phyloP scores from a whole-genome alignment of 2,329 filamentous ascomycete species.

The Cladobotryum mycophilum region DNA sequence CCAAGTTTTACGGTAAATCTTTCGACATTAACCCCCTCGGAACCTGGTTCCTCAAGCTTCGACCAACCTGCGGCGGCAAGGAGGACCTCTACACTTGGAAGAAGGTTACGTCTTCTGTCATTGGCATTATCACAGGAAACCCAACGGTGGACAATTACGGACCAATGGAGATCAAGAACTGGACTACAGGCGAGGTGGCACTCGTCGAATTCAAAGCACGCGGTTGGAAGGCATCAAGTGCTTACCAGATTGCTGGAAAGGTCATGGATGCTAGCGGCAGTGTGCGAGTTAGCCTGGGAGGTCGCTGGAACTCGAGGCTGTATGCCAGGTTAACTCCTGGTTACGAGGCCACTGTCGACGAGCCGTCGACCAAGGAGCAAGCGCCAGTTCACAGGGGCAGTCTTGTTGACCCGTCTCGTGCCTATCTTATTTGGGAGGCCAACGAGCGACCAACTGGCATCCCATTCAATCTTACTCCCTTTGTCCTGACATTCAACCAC shows the following conservation, averaged over 20 bases:
- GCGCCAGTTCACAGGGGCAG: conserved; percentile 40
- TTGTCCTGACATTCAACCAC: conserved; percentile 90
- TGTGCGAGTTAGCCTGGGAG: conserved; percentile 82
- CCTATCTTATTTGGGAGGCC: conserved; percentile 89
- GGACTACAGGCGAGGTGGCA: conserved; percentile 89
- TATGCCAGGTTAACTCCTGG: conserved; percentile 91
- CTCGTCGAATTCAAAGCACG: conserved; percentile 88
- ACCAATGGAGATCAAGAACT: conserved; percentile 94
- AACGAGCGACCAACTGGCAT: conserved; percentile 74
- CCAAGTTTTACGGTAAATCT: conserved; percentile 95
- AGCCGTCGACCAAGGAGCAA: conserved; percentile 34
- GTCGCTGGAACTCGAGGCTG: conserved; percentile 95
- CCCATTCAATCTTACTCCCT: conserved; percentile 95
- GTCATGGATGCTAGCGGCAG: conserved; percentile 73
- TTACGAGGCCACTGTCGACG: conserved; percentile 68
- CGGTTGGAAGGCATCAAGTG: conserved; percentile 91
- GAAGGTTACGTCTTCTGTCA: conserved; percentile 95
- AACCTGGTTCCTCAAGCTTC: conserved; percentile 90
- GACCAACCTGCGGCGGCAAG: conserved; percentile 66
- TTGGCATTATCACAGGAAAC: conserved; percentile 95
- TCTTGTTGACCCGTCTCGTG: conserved; percentile 62
- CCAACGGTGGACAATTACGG: conserved; percentile 98
- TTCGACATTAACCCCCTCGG: conserved; percentile 96
- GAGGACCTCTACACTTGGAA: conserved; percentile 97
- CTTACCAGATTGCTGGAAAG: conserved; percentile 82